A percentile compares a stretch with the other conserved stretches of the same genome.
phyloP scores from a whole-genome alignment of 1,139 yeast genomes.

The Lodderomyces orthopsilosis region DNA sequence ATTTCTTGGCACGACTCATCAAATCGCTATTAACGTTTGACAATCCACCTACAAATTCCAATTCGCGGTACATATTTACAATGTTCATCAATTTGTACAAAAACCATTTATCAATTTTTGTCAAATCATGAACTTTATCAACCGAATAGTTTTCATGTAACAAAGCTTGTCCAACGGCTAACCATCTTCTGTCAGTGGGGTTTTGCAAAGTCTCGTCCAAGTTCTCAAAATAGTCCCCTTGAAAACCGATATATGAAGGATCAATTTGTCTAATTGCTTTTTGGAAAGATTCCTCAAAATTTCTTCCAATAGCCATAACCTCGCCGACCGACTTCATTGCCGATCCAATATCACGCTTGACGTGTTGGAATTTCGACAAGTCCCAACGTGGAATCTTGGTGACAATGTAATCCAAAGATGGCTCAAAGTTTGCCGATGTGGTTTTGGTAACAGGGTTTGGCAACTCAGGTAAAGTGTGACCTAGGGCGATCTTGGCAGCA shows the following conservation, averaged over 20 bases:
- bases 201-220: conserved; percentile 77
- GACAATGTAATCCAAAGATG: conserved; percentile 93
- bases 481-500: conserved; percentile 85
- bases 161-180: conserved; percentile 93
- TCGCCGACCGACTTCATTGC: conserved; percentile 99
- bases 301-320: conserved; percentile 98
- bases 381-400: conserved; percentile 99
- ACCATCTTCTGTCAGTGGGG: conserved; percentile 97
- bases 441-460: conserved; percentile 97
- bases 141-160: conserved; percentile 82
- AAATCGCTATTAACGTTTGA: conserved; percentile 41
- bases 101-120: conserved; percentile 96
- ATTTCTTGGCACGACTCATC: conserved; percentile 77
- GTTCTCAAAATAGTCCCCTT: conserved; percentile 41
- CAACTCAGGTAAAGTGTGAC: conserved; percentile 84
- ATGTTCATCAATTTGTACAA: conserved; percentile 76
- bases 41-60: conserved; percentile 56
- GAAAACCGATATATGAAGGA: conserved; percentile 92
- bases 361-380: conserved; percentile 66
- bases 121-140: conserved; percentile 83
- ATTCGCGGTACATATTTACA: conserved; percentile 63
- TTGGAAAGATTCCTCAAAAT: conserved; percentile 95
- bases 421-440: conserved; percentile 95
- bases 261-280: conserved; percentile 97
- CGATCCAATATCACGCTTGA: conserved; percentile 32